Evolutionary conservation across 257 asterid genomes (phyloP).

Genomic region (Scutellaria minor): DNA sequence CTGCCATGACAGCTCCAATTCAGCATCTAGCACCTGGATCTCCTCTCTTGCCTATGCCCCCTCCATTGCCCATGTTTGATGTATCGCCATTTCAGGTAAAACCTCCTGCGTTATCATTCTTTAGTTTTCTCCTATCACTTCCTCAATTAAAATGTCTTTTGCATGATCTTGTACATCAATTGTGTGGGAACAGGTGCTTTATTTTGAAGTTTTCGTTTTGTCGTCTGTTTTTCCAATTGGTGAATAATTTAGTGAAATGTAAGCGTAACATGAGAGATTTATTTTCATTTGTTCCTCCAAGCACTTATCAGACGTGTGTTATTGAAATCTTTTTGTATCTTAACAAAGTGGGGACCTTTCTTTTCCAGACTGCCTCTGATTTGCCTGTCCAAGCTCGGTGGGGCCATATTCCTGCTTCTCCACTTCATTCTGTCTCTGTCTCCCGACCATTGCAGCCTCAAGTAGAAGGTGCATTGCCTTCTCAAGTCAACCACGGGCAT

Average conservation of each 20-base stretch:
- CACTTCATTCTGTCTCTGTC: slow-evolving; percentile 63
- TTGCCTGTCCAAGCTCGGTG: slow-evolving; percentile 78
- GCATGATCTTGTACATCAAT: not conserved
- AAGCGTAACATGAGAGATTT: not conserved
- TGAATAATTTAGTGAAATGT: not conserved
- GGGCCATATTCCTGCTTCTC: slow-evolving; percentile 75
- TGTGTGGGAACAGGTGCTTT: not conserved
- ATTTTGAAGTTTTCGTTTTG: not conserved
- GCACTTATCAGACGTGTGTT: slow-evolving; percentile 2
- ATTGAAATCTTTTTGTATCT: not conserved
- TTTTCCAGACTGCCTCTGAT: slow-evolving; percentile 71
- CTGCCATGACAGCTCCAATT: slow-evolving; percentile 60
- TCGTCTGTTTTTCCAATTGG: not conserved
- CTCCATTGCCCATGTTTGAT: slow-evolving; percentile 88
- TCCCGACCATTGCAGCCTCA: slow-evolving; percentile 75
- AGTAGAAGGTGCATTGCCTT: slow-evolving; percentile 56
- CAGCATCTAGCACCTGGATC: slow-evolving; percentile 94
- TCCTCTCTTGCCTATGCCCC: slow-evolving; percentile 78
- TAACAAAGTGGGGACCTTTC: not conserved
- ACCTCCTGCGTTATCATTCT: slow-evolving; percentile 21
- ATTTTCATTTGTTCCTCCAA: slow-evolving; percentile 13
- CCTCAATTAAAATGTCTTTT: not conserved
- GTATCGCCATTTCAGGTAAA: slow-evolving; percentile 89
- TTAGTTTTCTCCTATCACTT: not conserved
- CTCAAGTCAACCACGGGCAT: slow-evolving; percentile 58